Evolutionary conservation across 352 stramenopile genomes (phyloP).

Genomic region (Aphanomyces invadans): DNA sequence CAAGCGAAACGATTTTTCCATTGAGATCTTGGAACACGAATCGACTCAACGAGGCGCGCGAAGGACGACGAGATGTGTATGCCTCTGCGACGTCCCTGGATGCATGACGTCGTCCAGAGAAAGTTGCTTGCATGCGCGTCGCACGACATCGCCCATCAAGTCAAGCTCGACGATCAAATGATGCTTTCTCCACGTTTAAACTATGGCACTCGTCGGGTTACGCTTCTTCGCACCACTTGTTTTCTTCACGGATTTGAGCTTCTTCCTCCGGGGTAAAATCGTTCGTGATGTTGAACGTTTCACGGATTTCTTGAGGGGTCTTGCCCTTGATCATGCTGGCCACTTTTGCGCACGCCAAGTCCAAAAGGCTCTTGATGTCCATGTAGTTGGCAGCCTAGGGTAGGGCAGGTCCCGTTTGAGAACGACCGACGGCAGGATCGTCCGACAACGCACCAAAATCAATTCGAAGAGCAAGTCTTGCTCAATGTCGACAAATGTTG

Average conservation of each 20-base stretch:
- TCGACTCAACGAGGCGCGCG: too few relatives aligned
- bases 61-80: too few relatives aligned
- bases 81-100: too few relatives aligned
- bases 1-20: too few relatives aligned
- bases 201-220: conserved; percentile 34
- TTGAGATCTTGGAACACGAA: too few relatives aligned
- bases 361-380: conserved; percentile 96
- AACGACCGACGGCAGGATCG: neutral
- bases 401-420: neutral
- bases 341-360: conserved; percentile 88
- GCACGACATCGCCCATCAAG: too few relatives aligned
- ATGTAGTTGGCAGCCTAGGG: conserved; percentile 99
- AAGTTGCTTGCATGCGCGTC: too few relatives aligned
- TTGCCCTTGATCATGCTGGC: conserved; percentile 95
- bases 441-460: conserved; percentile 72
- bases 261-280: conserved; percentile 99
- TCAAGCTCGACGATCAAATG: too few relatives aligned
- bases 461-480: conserved; percentile 99
- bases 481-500: conserved; percentile 98
- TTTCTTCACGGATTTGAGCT: conserved; percentile 98
- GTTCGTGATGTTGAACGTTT: conserved; percentile 99
- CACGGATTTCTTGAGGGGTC: conserved; percentile 98
- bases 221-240: conserved; percentile 99
- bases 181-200: neutral
- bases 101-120: too few relatives aligned